Conservation (phyloP, 1,284 basidiomycete genomes). For the Cystobasidium sp. region DNA sequence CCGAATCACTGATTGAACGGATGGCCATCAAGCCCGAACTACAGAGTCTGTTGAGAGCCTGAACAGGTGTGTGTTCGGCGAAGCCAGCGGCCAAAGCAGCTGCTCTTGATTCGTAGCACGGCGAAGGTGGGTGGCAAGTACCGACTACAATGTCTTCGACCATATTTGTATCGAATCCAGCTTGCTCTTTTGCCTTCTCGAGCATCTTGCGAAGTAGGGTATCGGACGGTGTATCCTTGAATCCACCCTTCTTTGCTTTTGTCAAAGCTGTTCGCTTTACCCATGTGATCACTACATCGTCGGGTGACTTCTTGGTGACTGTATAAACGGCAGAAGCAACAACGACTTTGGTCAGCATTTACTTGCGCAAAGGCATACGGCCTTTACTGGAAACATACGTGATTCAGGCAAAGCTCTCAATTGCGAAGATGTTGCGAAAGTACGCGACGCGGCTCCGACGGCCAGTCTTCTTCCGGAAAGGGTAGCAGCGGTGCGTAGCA, state of each 20-base stretch:
- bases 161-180: conserved; percentile 40
- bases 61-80: conserved; percentile 73
- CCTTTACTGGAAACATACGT: neutral
- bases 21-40: conserved; percentile 58
- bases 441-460: conserved; percentile 16
- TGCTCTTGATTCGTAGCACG: conserved; percentile 64
- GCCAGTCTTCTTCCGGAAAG: conserved; percentile 17
- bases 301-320: conserved; percentile 61
- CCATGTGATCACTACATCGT: conserved; percentile 79
- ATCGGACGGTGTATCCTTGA: conserved; percentile 74
- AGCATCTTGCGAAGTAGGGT: conserved; percentile 78
- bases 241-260: conserved; percentile 72
- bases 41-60: conserved; percentile 69
- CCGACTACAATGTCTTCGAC: conserved; percentile 79
- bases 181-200: conserved; percentile 59
- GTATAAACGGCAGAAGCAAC: neutral
- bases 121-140: conserved; percentile 51
- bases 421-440: conserved; percentile 25
- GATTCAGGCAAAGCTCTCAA: conserved; percentile 34
- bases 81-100: conserved; percentile 80
- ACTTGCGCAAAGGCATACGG: neutral
- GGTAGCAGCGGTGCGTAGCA: conserved; percentile 32
- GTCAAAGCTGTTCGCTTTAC: conserved; percentile 75
- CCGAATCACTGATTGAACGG: conserved; percentile 74
- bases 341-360: neutral